Evolutionary conservation across 768 basidiomycete genomes (phyloP).

Genomic region (Pisolithus sp.): DNA sequence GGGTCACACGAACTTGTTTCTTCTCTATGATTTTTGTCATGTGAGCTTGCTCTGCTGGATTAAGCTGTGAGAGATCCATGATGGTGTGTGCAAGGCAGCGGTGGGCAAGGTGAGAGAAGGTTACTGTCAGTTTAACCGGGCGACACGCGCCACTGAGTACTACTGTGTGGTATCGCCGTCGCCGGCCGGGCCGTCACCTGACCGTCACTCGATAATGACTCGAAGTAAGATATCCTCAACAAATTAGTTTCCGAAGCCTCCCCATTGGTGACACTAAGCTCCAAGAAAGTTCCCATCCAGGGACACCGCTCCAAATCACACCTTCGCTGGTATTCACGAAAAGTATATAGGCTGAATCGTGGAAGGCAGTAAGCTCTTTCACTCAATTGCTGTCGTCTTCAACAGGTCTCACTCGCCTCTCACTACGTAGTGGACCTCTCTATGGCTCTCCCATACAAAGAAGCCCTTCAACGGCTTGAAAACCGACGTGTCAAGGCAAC

Average conservation of each 20-base stretch:
- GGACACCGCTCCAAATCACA: not conserved
- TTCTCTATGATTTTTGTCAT: slow-evolving; percentile 93
- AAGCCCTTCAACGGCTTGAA: slow-evolving; percentile 75
- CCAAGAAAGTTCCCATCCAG: not conserved
- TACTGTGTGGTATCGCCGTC: no score
- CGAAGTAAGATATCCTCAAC: not conserved
- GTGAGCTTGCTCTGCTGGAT: slow-evolving; percentile 89
- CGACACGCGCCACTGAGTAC: no score
- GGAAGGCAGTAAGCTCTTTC: slow-evolving; percentile 15
- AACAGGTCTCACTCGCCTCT: slow-evolving; percentile 10
- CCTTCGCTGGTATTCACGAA: not conserved
- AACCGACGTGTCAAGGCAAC: slow-evolving; percentile 84
- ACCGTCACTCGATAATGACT: not conserved
- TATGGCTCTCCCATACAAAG: slow-evolving; percentile 72
- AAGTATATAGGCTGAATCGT: slow-evolving; percentile 5
- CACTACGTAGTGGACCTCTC: slow-evolving; percentile 34
- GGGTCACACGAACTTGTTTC: slow-evolving; percentile 65
- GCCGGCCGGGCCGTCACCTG: no score
- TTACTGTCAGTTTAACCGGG: no score
- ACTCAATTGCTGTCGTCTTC: slow-evolving; percentile 8
- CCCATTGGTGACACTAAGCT: not conserved
- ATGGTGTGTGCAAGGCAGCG: slow-evolving; percentile 5
- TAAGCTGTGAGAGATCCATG: slow-evolving; percentile 93
- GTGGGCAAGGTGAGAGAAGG: not conserved
- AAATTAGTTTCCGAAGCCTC: no score